phyloP scores from a whole-genome alignment of 192 early-diverging fungal species.

The Jimgerdemannia lactiflua region DNA sequence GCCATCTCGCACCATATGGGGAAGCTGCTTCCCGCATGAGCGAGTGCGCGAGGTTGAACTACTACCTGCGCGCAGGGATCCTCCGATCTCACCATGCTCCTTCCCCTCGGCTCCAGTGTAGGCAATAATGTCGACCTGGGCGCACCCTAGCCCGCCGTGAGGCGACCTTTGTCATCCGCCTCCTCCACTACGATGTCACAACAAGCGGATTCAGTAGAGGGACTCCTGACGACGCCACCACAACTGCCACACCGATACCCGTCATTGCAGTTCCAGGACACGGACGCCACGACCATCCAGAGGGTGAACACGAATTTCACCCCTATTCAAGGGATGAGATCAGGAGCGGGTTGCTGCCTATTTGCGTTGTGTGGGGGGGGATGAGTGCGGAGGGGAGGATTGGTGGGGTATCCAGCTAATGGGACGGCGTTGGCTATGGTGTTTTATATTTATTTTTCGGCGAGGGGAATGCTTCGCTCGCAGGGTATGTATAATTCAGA shows the following conservation, averaged over 20 bases:
- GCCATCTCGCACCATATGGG: too few species aligned
- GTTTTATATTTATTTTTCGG: too few species aligned
- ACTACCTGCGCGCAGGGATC: neutral
- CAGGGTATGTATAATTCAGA: neutral
- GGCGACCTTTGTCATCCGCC: too few species aligned
- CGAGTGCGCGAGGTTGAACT: too few species aligned
- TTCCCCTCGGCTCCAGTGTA: neutral
- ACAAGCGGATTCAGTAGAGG: neutral
- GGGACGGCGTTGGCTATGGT: neutral
- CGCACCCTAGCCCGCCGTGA: too few species aligned
- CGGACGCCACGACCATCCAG: neutral
- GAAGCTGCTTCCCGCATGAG: too few species aligned
- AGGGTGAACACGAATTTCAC: neutral
- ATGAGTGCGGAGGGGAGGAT: neutral
- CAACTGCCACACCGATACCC: neutral
- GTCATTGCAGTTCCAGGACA: neutral
- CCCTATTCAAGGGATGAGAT: neutral
- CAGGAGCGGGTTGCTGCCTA: neutral
- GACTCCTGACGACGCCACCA: neutral
- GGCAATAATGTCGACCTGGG: neutral
- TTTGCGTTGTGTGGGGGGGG: neutral
- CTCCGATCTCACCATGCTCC: neutral
- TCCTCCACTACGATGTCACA: too few species aligned
- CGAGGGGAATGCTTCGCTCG: neutral
- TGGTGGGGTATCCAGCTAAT: neutral